These are phyloP conservation scores for Gnomoniopsis smithogilvyi DNA, from an alignment of 2,329 filamentous ascomycete genomes.

Conservation along the genomic window DNA sequence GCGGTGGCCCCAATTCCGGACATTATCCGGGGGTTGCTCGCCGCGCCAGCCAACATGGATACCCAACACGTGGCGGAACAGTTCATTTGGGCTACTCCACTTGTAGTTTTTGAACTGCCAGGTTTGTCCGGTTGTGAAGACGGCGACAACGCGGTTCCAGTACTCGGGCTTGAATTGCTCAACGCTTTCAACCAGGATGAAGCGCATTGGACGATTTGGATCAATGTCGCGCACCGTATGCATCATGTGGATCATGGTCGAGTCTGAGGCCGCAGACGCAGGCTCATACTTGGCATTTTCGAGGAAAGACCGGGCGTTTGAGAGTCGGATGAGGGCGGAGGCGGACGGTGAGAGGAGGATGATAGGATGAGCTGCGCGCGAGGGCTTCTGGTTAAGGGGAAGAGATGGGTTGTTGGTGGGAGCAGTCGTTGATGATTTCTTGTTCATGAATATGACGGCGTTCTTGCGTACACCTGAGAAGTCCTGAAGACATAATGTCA, in stretches of 20 bases:
- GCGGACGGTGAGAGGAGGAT: slow-evolving; percentile 96
- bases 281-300: slow-evolving; percentile 79
- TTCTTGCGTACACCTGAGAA: slow-evolving; percentile 91
- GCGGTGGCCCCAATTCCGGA: slow-evolving; percentile 81
- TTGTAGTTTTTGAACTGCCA: slow-evolving; percentile 99
- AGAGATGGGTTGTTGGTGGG: slow-evolving; percentile 38
- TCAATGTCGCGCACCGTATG: slow-evolving; percentile 72
- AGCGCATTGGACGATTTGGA: slow-evolving; percentile 72
- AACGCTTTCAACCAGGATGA: slow-evolving; percentile 91
- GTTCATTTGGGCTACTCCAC: slow-evolving; percentile 82
- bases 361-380: slow-evolving; percentile 71
- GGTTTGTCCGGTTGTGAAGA: slow-evolving; percentile 94
- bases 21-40: slow-evolving; percentile 72
- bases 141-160: slow-evolving; percentile 91
- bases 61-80: slow-evolving; percentile 85
- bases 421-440: slow-evolving; percentile 41
- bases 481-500: slow-evolving; percentile 49
- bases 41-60: slow-evolving; percentile 90
- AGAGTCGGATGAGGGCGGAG: slow-evolving; percentile 89
- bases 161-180: slow-evolving; percentile 98
- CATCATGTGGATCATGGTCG: slow-evolving; percentile 82
- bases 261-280: slow-evolving; percentile 65
- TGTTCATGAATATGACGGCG: slow-evolving; percentile 71
- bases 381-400: slow-evolving; percentile 52
- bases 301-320: slow-evolving; percentile 93